Base-by-base conservation (phyloP, 257 asterid genomes). In the Solanum dulcamara region DNA sequence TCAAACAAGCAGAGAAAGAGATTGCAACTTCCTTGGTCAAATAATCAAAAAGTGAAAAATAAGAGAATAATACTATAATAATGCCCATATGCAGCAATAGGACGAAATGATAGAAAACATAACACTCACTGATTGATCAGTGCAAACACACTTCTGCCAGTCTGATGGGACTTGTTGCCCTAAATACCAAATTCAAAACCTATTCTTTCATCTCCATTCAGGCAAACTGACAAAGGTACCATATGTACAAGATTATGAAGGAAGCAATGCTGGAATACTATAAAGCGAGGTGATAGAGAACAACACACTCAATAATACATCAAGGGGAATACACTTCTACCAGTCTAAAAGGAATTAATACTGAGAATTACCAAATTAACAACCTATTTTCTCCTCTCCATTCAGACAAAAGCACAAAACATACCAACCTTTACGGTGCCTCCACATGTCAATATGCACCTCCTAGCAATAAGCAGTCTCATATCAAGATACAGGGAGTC, bases 341-440 rank as follows among this genome's bases (percentile, higher is more conserved):
- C 12, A 70, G 79, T 35, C 30, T 32, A 35, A 68, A 68, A 70
- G 28, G 79, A 37, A 35, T 9, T 70, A 35, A n/a, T 35, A 70
- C 13, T 20, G 28, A 70, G 79, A 17, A 35, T n/a, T 42, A 26
- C 38, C 81, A 24, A 42, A 74, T 40, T 20, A 72, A n/a, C 22
- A 40, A 12, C 57, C 40, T n/a, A 40, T 74, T 14, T 74, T 74
- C 37, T 68, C 81, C 40, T 24, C 59, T 44, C 81, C 59, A 42
- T 75, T 44, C 55, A 75, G 59, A 46, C 38, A 37, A 85, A 84
- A 88, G 67, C 86, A 90, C 90, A 64, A 84, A 88, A 86, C 83
- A 89, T 91, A 91, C 92, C 92, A 93, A 90, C 94, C 98, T 93
- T 91, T 93, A 87, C 30, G 90, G 90, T 90, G 89, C 88, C 92